Evolutionary conservation across 768 basidiomycete genomes (phyloP).

Genomic region (Termitomyces sp.): DNA sequence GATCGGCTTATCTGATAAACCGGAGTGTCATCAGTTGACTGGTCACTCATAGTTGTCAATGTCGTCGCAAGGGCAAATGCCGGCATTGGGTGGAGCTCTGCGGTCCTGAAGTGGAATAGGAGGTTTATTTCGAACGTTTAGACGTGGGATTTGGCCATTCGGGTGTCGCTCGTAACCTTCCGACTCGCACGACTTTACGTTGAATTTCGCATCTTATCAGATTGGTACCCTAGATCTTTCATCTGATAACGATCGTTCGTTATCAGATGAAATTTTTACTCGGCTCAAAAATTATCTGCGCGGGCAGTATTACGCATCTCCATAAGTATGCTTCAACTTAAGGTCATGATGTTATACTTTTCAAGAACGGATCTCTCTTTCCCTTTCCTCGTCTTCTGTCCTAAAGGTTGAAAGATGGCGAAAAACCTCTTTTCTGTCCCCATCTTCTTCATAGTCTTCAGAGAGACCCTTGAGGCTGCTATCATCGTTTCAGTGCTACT

Average conservation of each 20-base stretch:
- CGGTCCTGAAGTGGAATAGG: background rate
- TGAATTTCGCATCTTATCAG: constrained; percentile 25
- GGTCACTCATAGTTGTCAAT: background rate
- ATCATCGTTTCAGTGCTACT: constrained; percentile 92
- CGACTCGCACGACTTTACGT: background rate
- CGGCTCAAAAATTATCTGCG: background rate
- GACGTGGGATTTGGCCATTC: background rate
- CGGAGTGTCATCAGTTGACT: background rate
- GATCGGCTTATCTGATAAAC: constrained; percentile 11
- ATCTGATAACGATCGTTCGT: constrained; percentile 19
- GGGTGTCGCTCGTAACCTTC: background rate
- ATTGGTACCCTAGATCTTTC: constrained; percentile 18
- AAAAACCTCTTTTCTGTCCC: constrained; percentile 80
- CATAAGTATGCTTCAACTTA: background rate
- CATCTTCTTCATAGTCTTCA: constrained; percentile 95
- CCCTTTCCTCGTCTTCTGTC: constrained; percentile 8
- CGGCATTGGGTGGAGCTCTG: background rate
- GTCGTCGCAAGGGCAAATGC: background rate
- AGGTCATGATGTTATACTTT: background rate
- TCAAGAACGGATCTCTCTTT: background rate
- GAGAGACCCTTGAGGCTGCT: constrained; percentile 89
- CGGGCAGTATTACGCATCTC: background rate
- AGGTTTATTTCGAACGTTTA: background rate
- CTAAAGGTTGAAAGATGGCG: constrained; percentile 41
- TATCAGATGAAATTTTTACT: constrained; percentile 18